Percentiles rank a stretch among this genome's conserved stretches.
These are phyloP conservation scores for Helminthosporium solani DNA, from an alignment of 2,329 filamentous ascomycete species.

Conservation along the genomic window DNA sequence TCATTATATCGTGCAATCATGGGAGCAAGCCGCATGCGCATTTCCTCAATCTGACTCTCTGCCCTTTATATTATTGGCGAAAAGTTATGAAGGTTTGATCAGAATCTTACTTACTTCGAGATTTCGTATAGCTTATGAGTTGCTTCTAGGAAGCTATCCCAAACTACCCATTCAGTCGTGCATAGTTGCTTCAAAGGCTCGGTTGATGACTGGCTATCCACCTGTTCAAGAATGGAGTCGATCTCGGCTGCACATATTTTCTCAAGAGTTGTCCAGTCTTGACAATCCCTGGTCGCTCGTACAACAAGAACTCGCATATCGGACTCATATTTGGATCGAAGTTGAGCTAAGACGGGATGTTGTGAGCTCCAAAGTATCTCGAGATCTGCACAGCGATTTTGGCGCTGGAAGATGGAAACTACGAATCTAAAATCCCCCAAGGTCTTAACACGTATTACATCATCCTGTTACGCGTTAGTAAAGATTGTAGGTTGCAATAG, in stretches of 20 bases:
- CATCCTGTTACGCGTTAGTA: constrained; percentile 23
- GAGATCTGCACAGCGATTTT: constrained; percentile 25
- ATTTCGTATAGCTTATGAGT: constrained; percentile 3
- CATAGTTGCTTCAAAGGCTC: constrained; percentile 17
- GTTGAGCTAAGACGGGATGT: constrained; percentile 14
- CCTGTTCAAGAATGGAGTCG: constrained; percentile 9
- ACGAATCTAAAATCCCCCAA: constrained; percentile 39
- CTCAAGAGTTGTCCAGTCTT: constrained; percentile 21
- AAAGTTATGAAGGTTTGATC: neutral
- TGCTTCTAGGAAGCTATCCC: constrained; percentile 20
- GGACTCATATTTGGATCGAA: constrained; percentile 23
- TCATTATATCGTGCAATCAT: neutral
- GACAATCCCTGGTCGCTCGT: constrained; percentile 10
- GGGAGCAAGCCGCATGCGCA: neutral
- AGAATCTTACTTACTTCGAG: constrained; percentile 13
- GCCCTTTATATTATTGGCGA: constrained; percentile 3
- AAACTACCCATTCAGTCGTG: constrained; percentile 20
- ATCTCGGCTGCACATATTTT: constrained; percentile 17
- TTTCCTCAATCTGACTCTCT: neutral
- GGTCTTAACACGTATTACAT: constrained; percentile 27
- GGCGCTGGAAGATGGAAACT: constrained; percentile 30
- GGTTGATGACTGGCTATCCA: neutral
- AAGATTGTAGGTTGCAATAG: neutral
- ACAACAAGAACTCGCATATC: constrained; percentile 26
- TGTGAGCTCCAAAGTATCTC: constrained; percentile 25